Evolutionary conservation across 1,139 yeast species (phyloP).

Genomic region (Taiozyma sp.): DNA sequence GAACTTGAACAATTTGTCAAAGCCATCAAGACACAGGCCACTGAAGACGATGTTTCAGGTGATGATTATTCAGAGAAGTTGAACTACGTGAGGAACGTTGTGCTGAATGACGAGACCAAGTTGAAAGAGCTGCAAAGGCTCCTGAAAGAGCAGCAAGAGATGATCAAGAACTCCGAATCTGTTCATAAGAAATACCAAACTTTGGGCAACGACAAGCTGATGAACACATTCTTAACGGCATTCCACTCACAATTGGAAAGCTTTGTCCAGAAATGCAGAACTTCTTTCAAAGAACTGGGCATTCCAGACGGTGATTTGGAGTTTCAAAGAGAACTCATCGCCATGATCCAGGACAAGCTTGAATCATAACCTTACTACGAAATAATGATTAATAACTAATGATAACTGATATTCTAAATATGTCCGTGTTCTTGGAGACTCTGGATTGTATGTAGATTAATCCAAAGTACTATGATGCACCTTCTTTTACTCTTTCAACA

Average conservation of each 20-base stretch:
- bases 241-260: conserved; percentile 2
- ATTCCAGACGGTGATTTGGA: conserved; percentile 4
- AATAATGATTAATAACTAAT: too few species aligned
- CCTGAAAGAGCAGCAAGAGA: not conserved
- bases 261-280: not conserved
- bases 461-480: conserved; percentile 30
- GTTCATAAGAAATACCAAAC: not conserved
- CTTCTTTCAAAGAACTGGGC: conserved; percentile 1
- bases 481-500: conserved; percentile 3
- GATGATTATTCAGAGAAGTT: not conserved
- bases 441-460: conserved; percentile 18
- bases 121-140: not conserved
- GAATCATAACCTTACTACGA: not conserved
- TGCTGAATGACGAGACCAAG: not conserved
- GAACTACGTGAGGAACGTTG: not conserved
- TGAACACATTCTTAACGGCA: not conserved
- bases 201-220: not conserved
- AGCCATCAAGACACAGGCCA: too few species aligned
- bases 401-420: not conserved
- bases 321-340: conserved; percentile 5
- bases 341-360: conserved; percentile 3
- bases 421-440: conserved; percentile 30
- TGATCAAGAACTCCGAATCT: not conserved
- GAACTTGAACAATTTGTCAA: not conserved
- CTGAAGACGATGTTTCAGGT: too few species aligned